These are phyloP conservation scores for Suhomyces wounanorum DNA, from an alignment of 1,139 yeast genomes.

Conservation along the genomic window DNA sequence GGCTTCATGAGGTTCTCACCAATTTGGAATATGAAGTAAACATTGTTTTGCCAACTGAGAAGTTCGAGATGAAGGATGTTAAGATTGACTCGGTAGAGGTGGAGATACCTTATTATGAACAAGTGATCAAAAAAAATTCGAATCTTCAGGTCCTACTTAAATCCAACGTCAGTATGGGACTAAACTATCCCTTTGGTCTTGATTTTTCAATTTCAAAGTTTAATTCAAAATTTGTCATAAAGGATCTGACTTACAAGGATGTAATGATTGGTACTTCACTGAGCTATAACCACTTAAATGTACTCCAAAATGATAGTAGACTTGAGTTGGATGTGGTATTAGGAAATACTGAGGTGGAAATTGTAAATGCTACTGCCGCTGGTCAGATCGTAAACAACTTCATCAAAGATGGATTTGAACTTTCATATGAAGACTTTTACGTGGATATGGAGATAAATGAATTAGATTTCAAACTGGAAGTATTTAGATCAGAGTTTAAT, in stretches of 20 bases:
- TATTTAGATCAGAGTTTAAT: conserved; percentile 12
- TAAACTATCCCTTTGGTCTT: conserved; percentile 15
- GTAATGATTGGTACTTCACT: conserved; percentile 19
- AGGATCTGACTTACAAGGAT: conserved; percentile 8
- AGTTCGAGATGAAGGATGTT: neutral
- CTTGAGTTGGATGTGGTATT: conserved; percentile 15
- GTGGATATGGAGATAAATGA: conserved; percentile 23
- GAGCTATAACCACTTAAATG: conserved; percentile 14
- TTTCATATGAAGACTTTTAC: conserved; percentile 11
- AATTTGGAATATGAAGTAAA: conserved; percentile 17
- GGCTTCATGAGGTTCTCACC: conserved; percentile 28
- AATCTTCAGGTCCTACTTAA: conserved; percentile 9
- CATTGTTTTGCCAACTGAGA: conserved; percentile 12
- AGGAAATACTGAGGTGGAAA: conserved; percentile 17
- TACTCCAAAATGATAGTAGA: conserved; percentile 6
- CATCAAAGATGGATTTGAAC: conserved; percentile 11
- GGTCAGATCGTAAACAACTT: conserved; percentile 20
- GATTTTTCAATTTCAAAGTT: conserved; percentile 21
- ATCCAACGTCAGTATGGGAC: conserved; percentile 16
- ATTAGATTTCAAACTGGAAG: conserved; percentile 12
- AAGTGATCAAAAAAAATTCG: neutral
- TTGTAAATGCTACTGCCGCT: conserved; percentile 16
- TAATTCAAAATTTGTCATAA: conserved; percentile 16
- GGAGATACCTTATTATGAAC: conserved; percentile 12
- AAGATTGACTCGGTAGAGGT: conserved; percentile 11